These are phyloP conservation scores for Annulohypoxylon stygium DNA, from an alignment of 495 filamentous ascomycete species.

Conservation along the genomic window DNA sequence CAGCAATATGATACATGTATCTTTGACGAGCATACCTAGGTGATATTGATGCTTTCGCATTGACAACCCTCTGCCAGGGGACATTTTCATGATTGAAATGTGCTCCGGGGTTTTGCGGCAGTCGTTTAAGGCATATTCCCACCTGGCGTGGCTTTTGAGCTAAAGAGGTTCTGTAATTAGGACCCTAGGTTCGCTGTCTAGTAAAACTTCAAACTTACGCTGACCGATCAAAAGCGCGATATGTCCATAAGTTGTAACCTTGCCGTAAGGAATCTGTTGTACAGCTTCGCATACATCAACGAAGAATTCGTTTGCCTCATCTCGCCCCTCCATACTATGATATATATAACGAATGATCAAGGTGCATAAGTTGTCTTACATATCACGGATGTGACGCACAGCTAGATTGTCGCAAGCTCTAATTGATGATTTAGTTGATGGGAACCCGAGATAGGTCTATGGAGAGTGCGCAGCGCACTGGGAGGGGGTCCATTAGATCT, in stretches of 20 bases:
- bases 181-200: constrained; percentile 1
- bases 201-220: constrained; percentile 68
- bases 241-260: constrained; percentile 90
- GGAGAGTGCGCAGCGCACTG: background rate
- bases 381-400: too few species aligned
- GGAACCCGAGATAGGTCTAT: too few species aligned
- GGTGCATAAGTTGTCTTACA: too few species aligned
- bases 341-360: background rate
- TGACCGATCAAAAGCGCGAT: constrained; percentile 84
- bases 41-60: constrained; percentile 85
- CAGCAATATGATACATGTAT: constrained; percentile 5
- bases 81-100: constrained; percentile 80
- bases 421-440: too few species aligned
- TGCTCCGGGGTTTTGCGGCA: constrained; percentile 65
- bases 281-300: constrained; percentile 85
- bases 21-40: constrained; percentile 69
- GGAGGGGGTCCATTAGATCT: background rate
- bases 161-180: constrained; percentile 47
- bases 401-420: too few species aligned
- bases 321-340: constrained; percentile 74
- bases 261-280: constrained; percentile 84
- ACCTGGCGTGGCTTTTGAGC: constrained; percentile 84
- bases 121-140: constrained; percentile 87
- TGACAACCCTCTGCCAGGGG: constrained; percentile 95
- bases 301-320: constrained; percentile 89